Evolutionary conservation across 768 basidiomycete genomes (phyloP).

Genomic region (Tephrocybe rancida): DNA sequence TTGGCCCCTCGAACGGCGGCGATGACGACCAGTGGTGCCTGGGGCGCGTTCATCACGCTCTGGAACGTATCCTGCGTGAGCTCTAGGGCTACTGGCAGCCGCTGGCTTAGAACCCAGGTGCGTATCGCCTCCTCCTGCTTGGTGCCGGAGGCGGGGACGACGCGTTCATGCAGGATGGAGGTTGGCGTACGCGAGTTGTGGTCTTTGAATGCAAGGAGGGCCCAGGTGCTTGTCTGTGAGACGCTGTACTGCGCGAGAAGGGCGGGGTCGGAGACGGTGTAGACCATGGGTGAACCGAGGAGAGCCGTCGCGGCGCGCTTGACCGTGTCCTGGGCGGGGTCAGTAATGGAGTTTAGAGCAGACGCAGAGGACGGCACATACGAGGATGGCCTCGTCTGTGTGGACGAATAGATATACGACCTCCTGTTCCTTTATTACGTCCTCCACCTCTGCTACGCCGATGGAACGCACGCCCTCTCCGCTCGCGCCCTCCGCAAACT

Average conservation of each 20-base stretch:
- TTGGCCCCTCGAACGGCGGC: conserved; percentile 46
- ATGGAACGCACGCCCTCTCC: conserved; percentile 47
- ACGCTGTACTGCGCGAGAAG: conserved; percentile 40
- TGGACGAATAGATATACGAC: conserved; percentile 58
- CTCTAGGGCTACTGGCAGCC: conserved; percentile 73
- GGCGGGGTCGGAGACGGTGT: conserved; percentile 37
- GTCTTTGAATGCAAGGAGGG: conserved; percentile 70
- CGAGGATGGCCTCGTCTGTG: conserved; percentile 43
- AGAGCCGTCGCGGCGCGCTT: conserved; percentile 41
- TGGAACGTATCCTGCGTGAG: conserved; percentile 82
- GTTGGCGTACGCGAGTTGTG: conserved; percentile 49
- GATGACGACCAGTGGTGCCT: conserved; percentile 78
- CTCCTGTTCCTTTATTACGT: conserved; percentile 32
- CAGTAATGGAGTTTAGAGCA: background rate
- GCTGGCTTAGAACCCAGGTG: conserved; percentile 67
- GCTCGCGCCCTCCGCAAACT: conserved; percentile 76
- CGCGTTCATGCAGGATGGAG: conserved; percentile 40
- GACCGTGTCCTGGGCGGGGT: conserved; percentile 32
- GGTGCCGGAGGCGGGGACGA: conserved; percentile 15
- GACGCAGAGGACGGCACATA: conserved; percentile 25
- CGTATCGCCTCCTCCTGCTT: conserved; percentile 32
- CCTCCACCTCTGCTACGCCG: conserved; percentile 46
- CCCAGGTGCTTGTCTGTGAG: conserved; percentile 48
- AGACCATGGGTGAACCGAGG: conserved; percentile 49
- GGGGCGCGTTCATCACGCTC: conserved; percentile 80